Conservation (phyloP, 805 yeast genomes). For the Spathaspora boniae region DNA sequence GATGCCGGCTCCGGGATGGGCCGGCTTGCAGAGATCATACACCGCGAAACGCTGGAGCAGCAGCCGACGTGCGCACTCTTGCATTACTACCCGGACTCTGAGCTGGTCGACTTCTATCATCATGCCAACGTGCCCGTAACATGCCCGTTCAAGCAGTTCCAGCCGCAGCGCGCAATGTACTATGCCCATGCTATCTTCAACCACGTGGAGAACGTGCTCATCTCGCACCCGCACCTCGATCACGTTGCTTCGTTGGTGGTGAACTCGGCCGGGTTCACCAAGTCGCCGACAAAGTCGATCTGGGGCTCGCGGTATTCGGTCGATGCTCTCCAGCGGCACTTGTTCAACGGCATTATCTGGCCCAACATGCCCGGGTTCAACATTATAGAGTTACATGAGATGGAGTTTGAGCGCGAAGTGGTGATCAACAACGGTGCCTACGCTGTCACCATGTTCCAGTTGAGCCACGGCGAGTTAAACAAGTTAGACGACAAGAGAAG, state of each 20-base stretch:
- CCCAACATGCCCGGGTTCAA: conserved; percentile 54
- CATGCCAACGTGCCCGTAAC: conserved; percentile 13
- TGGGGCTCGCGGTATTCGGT: conserved; percentile 55
- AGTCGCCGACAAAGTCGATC: conserved; percentile 36
- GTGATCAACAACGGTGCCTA: conserved; percentile 18
- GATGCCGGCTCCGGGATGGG: conserved; percentile 81
- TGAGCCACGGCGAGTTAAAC: conserved; percentile 29
- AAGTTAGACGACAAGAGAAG: conserved; percentile 7
- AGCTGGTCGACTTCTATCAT: conserved; percentile 21
- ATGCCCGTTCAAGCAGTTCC: conserved; percentile 20
- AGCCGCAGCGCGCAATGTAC: conserved; percentile 6
- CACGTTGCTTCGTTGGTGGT: conserved; percentile 68
- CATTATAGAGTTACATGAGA: conserved; percentile 19
- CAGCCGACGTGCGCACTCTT: conserved; percentile 14
- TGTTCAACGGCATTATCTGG: conserved; percentile 80
- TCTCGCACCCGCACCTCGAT: conserved; percentile 85
- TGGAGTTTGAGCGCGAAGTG: conserved; percentile 12
- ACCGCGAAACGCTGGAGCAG: conserved; percentile 15
- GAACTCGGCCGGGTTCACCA: conserved; percentile 58
- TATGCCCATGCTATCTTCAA: conserved; percentile 18
- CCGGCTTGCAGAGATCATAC: conserved; percentile 44
- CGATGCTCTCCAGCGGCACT: conserved; percentile 45
- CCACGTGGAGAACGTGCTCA: conserved; percentile 42
- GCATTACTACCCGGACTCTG: conserved; percentile 28
- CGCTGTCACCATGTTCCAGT: conserved; percentile 27